A percentile compares a stretch with the other conserved stretches of the same genome.
Evolutionary conservation across 306 rosid genomes (phyloP).

Genomic region (Ceratonia siliqua): DNA sequence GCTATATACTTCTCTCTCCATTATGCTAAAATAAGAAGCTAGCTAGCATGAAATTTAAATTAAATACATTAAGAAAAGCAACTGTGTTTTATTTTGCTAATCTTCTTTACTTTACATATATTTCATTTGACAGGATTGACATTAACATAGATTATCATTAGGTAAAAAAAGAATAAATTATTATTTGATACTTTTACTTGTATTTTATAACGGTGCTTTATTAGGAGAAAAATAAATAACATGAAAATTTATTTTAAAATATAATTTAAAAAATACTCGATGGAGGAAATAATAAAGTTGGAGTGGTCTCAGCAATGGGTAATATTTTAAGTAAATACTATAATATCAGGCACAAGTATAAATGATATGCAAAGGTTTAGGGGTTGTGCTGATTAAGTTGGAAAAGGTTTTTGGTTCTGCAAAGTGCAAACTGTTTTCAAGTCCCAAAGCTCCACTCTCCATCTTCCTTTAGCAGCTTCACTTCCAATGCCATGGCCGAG

Average conservation of each 20-base stretch:
- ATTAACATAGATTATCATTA: not conserved
- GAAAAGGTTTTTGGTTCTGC: conserved; percentile 12
- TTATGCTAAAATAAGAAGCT: not conserved
- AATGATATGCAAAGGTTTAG: conserved; percentile 24
- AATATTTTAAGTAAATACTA: not conserved
- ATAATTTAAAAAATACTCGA: not conserved
- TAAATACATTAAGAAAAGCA: too few species aligned
- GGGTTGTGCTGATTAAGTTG: not conserved
- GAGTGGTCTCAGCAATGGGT: not conserved
- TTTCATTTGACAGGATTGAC: not conserved
- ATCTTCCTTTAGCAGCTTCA: conserved; percentile 22
- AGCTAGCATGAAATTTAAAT: not conserved
- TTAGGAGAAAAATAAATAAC: not conserved
- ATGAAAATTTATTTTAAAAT: not conserved
- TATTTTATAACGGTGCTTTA: too few species aligned
- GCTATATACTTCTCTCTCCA: not conserved
- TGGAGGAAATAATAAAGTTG: conserved; percentile 13
- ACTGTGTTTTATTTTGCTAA: not conserved
- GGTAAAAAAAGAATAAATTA: not conserved
- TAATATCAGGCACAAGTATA: conserved; percentile 2
- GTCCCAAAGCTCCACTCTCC: conserved; percentile 26
- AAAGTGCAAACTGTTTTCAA: conserved; percentile 10
- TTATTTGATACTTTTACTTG: too few species aligned
- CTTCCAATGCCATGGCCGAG: conserved; percentile 29
- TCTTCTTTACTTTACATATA: not conserved